Base-by-base conservation (phyloP, 2,329 filamentous ascomycete species). In the Davidsoniella virescens region DNA sequence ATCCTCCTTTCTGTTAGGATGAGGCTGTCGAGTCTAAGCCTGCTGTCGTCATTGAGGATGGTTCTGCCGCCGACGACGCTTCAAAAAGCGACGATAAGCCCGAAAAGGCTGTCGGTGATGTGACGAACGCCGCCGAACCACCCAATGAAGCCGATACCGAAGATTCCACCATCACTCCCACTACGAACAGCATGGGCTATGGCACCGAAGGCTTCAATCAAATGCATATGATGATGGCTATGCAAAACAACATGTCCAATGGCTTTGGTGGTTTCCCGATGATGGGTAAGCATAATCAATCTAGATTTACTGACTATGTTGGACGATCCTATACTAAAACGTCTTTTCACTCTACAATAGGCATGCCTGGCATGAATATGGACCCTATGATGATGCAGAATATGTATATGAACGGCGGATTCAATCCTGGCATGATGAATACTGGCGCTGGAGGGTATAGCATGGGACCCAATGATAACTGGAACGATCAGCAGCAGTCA, bases 361-460 rank as follows among this genome's bases (percentile, higher is more conserved):
- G 78, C 61, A 88, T 92, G 82, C 70, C 82, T 57, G 78, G 78
- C 60, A 87, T 90, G 82, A 75, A 75, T 65, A 92, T 94, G 85
- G 84, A 88, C 72, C 78, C 80, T 54, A 79, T 81, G 72, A 68
- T 71, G 64, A 82, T 82, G 76, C 78, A 83, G 64, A 80, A 75
- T 66, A 80, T 81, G 75, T 78, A 79, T 73, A 85, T 87, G 81
- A 86, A 78, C 70, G 78, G 79, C 70, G 77, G 78, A 63, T 86
- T 82, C 78, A 54, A 54, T 49, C 45, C 52, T 40, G 84, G 83
- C 70, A 76, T 77, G 72, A 55, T 55, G 53, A 55, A 54, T 49
- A 55, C 54, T 52, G 54, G 79, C 71, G 85, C 90, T 83, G 84
- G 78, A 70, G 77, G 79, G 62, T 80, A 53, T 78, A 68, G 76